Conservation (phyloP, 208 protist genomes). For the Leptomonas seymouri region DNA sequence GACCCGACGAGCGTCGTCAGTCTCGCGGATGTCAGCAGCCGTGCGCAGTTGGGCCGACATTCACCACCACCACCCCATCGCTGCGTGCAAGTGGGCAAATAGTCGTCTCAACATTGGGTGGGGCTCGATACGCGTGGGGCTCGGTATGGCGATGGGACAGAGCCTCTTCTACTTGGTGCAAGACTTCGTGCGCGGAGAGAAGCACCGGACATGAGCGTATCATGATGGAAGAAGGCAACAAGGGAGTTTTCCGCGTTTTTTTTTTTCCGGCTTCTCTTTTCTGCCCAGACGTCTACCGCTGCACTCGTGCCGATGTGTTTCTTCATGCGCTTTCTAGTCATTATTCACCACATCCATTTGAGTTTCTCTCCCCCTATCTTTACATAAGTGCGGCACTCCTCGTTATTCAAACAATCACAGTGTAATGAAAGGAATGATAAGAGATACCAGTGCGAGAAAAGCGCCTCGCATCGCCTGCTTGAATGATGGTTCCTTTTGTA, state of each 20-base stretch:
- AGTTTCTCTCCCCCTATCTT: too few relatives aligned
- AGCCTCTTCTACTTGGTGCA: constrained; percentile 80
- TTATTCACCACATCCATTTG: too few relatives aligned
- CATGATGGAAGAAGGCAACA: neutral
- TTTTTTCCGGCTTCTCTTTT: neutral
- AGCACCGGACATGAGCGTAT: neutral
- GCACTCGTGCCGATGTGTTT: neutral
- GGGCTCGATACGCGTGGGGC: constrained; percentile 85
- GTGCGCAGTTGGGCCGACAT: constrained; percentile 14
- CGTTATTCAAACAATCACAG: too few relatives aligned
- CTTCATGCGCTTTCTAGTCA: too few relatives aligned
- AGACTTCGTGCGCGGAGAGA: constrained; percentile 38
- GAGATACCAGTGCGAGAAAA: too few relatives aligned
- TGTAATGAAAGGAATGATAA: too few relatives aligned
- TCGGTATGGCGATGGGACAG: constrained; percentile 90
- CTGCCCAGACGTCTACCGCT: neutral
- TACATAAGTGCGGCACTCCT: too few relatives aligned
- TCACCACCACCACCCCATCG: constrained; percentile 66
- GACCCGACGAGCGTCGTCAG: neutral
- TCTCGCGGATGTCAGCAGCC: neutral
- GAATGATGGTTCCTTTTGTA: too few relatives aligned
- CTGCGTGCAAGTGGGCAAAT: constrained; percentile 78
- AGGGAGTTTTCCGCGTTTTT: neutral
- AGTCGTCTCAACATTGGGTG: constrained; percentile 90
- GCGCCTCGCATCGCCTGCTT: too few relatives aligned